Conservation (phyloP, 345 rosid species). For the Corchorus olitorius region DNA sequence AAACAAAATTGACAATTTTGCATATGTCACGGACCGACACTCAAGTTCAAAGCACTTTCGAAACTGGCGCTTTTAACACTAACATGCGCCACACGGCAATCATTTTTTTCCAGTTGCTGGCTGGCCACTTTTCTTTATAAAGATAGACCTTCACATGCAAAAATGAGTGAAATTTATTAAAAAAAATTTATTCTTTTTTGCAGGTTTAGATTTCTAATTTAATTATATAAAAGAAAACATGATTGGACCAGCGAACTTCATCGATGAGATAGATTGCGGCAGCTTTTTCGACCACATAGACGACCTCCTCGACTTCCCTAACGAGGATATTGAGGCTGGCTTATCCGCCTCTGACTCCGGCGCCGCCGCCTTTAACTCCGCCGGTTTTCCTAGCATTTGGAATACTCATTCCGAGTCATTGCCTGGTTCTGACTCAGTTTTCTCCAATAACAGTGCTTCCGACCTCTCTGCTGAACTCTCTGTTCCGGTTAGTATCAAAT, state of each 20-base stretch:
- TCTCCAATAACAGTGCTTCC: constrained; percentile 55
- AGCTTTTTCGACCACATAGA: constrained; percentile 97
- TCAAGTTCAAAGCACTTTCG: not conserved
- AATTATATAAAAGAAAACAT: constrained; percentile 34
- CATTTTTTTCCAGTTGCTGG: not conserved
- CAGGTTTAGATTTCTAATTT: not conserved
- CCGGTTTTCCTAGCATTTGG: constrained; percentile 68
- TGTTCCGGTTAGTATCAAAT: constrained; percentile 66
- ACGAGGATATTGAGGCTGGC: constrained; percentile 61
- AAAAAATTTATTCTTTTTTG: not conserved
- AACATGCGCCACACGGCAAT: constrained; percentile 32
- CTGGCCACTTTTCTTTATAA: not conserved
- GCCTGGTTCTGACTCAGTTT: constrained; percentile 61
- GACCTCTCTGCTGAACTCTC: constrained; percentile 80
- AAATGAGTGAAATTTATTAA: too few species aligned
- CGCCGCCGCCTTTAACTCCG: constrained; percentile 5
- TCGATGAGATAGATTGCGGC: constrained; percentile 88
- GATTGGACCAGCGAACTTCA: constrained; percentile 61
- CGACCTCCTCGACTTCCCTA: constrained; percentile 80
- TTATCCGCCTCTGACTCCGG: constrained; percentile 31
- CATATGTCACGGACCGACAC: not conserved
- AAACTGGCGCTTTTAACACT: constrained; percentile 8
- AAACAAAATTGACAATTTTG: not conserved
- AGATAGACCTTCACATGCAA: not conserved
- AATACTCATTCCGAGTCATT: constrained; percentile 62